A percentile compares a stretch with the other conserved stretches of the same genome.
These are phyloP conservation scores for Yamadazyma epiphylla DNA, from an alignment of 1,139 yeast genomes.

Conservation along the genomic window DNA sequence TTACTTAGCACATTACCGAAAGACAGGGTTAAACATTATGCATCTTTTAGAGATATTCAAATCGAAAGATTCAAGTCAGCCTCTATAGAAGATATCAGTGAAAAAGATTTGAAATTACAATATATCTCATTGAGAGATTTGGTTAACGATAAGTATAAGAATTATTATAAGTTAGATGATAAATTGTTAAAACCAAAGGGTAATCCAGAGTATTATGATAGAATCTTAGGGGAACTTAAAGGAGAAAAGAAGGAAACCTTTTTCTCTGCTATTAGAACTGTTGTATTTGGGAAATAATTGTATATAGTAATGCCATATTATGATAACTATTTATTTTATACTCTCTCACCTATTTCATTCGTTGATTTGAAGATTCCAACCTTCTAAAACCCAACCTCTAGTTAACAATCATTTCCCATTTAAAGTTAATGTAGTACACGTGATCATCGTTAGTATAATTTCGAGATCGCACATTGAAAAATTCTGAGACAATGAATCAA, in stretches of 20 bases:
- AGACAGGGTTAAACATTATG: conserved; percentile 62
- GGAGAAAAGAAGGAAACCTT: conserved; percentile 74
- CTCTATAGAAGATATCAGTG: conserved; percentile 27
- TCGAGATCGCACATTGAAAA: neutral
- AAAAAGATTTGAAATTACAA: conserved; percentile 56
- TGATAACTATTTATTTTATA: no score
- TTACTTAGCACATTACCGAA: conserved; percentile 51
- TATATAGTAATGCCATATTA: conserved; percentile 1
- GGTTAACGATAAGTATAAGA: conserved; percentile 58
- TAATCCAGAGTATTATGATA: conserved; percentile 71
- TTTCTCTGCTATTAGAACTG: conserved; percentile 62
- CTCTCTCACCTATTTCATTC: no score
- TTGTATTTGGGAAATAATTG: conserved; percentile 59
- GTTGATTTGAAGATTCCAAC: no score
- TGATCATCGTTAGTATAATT: no score
- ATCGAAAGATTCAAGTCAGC: conserved; percentile 44
- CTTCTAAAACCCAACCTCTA: no score
- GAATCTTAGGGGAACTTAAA: conserved; percentile 65
- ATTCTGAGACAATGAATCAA: neutral
- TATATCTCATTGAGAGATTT: conserved; percentile 56
- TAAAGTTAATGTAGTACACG: no score
- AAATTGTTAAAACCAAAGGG: conserved; percentile 76
- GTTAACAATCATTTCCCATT: no score
- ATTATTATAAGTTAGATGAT: conserved; percentile 60
- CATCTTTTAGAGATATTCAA: conserved; percentile 66